Conservation (phyloP, 2,329 filamentous ascomycete genomes). For the Ophiostoma angusticollis region DNA sequence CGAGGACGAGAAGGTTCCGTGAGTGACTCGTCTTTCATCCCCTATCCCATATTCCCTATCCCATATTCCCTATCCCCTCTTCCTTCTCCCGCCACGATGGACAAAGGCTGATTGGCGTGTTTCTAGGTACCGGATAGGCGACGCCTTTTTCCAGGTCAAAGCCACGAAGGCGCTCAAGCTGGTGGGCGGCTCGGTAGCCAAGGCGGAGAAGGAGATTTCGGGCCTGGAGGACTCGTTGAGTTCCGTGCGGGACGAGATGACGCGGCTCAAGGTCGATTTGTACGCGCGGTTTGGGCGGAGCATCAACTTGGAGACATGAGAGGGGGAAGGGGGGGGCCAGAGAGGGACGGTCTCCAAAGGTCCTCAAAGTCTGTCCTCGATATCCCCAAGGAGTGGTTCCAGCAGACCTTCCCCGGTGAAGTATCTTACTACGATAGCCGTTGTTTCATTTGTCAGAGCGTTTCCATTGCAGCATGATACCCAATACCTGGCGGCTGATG, state of each 20-base stretch:
- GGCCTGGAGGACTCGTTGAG: constrained; percentile 65
- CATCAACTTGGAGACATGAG: constrained; percentile 86
- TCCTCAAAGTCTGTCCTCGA: too few relatives aligned
- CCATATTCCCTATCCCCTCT: background rate
- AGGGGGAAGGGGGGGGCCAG: too few relatives aligned
- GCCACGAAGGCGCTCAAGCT: constrained; percentile 78
- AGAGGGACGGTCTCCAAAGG: too few relatives aligned
- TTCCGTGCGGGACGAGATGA: constrained; percentile 73
- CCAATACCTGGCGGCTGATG: too few relatives aligned
- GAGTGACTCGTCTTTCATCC: constrained; percentile 27
- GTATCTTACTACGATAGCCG: too few relatives aligned
- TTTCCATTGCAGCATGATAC: too few relatives aligned
- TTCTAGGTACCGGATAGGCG: constrained; percentile 83
- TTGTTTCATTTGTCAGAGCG: too few relatives aligned
- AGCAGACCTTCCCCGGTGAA: too few relatives aligned
- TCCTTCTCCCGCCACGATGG: background rate
- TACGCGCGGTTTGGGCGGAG: constrained; percentile 93
- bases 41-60: background rate
- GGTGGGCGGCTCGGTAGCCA: constrained; percentile 56
- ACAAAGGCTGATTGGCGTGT: background rate
- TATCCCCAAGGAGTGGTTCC: too few relatives aligned
- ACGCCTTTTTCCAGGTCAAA: constrained; percentile 82
- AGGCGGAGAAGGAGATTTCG: constrained; percentile 64
- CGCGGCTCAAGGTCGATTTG: constrained; percentile 74
- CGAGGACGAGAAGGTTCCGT: constrained; percentile 89